Conservation (phyloP, 2,329 filamentous ascomycete genomes). For the Sclerotinia subarctica region DNA sequence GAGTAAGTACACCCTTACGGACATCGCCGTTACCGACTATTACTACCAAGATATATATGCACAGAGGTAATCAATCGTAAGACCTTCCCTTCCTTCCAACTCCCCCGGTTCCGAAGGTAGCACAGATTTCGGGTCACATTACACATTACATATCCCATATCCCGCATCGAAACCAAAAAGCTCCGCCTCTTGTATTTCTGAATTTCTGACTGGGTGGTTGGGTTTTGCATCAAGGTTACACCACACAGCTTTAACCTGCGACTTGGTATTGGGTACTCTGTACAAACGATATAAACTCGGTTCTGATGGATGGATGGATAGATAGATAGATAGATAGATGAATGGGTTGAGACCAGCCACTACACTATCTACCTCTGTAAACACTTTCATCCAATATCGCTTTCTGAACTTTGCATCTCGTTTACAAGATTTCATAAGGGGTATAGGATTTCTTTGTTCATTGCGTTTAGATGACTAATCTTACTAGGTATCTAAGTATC, state of each 20-base stretch:
- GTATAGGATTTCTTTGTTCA: not conserved
- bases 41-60: not conserved
- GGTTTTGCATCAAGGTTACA: not conserved
- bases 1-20: too few species aligned
- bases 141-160: not conserved
- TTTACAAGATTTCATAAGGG: not conserved
- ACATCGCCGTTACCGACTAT: constrained; percentile 5
- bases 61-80: too few species aligned
- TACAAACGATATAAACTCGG: not conserved
- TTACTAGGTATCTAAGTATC: not conserved
- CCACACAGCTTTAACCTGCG: not conserved
- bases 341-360: not conserved
- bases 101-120: not conserved
- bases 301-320: not conserved
- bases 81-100: too few species aligned
- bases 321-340: not conserved
- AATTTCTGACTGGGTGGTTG: not conserved
- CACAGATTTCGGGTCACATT: not conserved
- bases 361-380: not conserved
- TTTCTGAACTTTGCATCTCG: not conserved
- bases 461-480: too few species aligned
- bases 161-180: not conserved
- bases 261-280: not conserved
- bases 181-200: not conserved
- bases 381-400: not conserved